phyloP scores from a whole-genome alignment of 2,329 filamentous ascomycete species.

The Fusarium tricinctum region DNA sequence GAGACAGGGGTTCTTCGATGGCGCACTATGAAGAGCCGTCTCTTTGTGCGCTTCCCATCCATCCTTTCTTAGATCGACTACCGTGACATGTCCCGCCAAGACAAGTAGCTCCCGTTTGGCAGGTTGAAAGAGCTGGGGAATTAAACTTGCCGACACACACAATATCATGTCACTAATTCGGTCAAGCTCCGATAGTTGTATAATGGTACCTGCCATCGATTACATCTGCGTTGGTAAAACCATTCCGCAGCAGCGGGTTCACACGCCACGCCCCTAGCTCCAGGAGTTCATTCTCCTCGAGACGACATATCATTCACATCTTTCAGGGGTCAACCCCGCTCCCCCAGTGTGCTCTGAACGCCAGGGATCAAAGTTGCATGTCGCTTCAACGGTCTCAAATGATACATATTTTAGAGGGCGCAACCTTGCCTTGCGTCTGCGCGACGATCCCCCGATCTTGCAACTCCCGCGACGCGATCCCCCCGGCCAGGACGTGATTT shows the following conservation, averaged over 20 bases:
- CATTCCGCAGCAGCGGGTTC: not conserved
- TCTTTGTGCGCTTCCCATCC: conserved; percentile 37
- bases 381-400: conserved; percentile 36
- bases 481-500: conserved; percentile 11
- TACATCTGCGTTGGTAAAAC: not conserved
- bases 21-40: conserved; percentile 22
- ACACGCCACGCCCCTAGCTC: conserved; percentile 23
- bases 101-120: conserved; percentile 41
- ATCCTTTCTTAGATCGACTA: conserved; percentile 13
- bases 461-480: conserved; percentile 38
- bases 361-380: conserved; percentile 44
- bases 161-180: conserved; percentile 25
- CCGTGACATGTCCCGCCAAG: conserved; percentile 37
- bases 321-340: conserved; percentile 22
- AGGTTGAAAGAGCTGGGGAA: conserved; percentile 30
- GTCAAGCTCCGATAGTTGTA: conserved; percentile 8
- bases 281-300: conserved; percentile 12
- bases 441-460: conserved; percentile 46
- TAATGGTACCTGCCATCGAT: not conserved
- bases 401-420: conserved; percentile 20
- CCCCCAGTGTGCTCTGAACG: conserved; percentile 33
- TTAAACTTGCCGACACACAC: conserved; percentile 26
- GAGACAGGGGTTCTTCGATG: conserved; percentile 13
- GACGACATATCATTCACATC: conserved; percentile 9
- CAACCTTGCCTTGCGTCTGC: conserved; percentile 43